Base-by-base conservation (phyloP, 2,329 filamentous ascomycete species). In the Myriosclerotinia scirpicola region DNA sequence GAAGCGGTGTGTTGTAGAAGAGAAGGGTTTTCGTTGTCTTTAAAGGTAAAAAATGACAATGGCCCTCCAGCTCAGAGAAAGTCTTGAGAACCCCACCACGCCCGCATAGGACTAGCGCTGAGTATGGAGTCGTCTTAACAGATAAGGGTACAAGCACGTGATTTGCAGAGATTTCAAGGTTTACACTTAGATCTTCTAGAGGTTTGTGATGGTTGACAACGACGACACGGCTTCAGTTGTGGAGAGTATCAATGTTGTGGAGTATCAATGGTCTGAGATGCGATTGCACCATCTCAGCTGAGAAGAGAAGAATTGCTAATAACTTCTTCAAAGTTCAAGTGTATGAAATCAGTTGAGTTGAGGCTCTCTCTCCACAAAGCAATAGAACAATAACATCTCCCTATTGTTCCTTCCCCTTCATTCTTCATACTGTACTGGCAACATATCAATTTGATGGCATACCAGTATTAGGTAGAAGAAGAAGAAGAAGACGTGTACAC, bases 1-100 rank as follows among this genome's bases (percentile, higher is more conserved):
- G 22, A 63, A 65, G 67, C 65, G 67, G 67, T 67, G 67, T 67
- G 65, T 54, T 54, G 40, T 26, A 5, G 22, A n/a, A 48, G 42
- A 38, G 38, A 56, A 56, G n/a, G 40, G 20, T 22, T 54, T 40
- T 52, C 20, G 20, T 52, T 53, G 5, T 50, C 48, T 22, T 36
- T n/a, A 1, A 17, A 36, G 40, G 20, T 14, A 17, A 15, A 36
- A 34, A 61, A 30, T 48, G 17, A n/a, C 4, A 48, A 44, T 12
- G 12, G 5, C 7, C 14, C 26, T 26, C 26, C 26, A 26, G 26
- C n/a, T 3, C 9, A 12, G 48, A 54, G 30, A 48, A 50, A 63
- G 60, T 54, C 15, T 54, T 6, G 3, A 61, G 14, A 11, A 61
- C n/a, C 62, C 63, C 63, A 34, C 30, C 30, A 34, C 30, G 30